Base-by-base conservation (phyloP, 2,329 filamentous ascomycete genomes). In the Colletotrichum sp. region DNA sequence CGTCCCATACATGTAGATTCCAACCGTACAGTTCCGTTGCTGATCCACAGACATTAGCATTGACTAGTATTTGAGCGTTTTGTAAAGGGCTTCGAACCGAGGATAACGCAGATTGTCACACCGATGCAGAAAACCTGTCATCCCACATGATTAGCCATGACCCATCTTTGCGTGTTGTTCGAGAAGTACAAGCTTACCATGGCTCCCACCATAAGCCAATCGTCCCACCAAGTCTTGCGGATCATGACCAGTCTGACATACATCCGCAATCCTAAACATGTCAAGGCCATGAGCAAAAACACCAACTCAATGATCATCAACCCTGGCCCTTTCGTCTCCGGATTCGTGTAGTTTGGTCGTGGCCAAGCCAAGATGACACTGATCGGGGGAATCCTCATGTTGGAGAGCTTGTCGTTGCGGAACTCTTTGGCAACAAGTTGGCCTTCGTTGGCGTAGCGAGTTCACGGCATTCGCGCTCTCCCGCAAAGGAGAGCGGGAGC, bases 131-230 rank as follows among this genome's bases (percentile, higher is more conserved):
- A 83, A n/a, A 84, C 30, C 83, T 85, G n/a, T 22, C 4, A 39
- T 6, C 4, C 10, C n/a, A 48, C 1, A 8, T 8, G 8, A 5
- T 52, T 10, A 73, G 44, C 5, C 7, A 30, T 7, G 10, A 1
- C 15, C 0, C 0, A 18, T 4, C 5, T 52, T 4, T 79, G 70
- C 26, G 34, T 13, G 24, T 2, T 15, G 4, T 12, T 18, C 1
- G 26, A 2, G 16, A 8, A 8, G 12, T 5, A 5, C 16, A 13
- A 74, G 64, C 81, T 73, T 79, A 86, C 85, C 76, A 83, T 81
- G 6, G 84, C 84, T 39, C 71, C 81, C 7, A 86, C 75, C 85
- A 87, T 87, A 15, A 87, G 68, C 85, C 84, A 86, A 79, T 87
- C 86, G 75, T 87, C 86, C 68, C 81, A 79, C 39, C 84, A 83